These are phyloP conservation scores for Hibiscus mutabilis DNA, from an alignment of 345 rosid genomes.

Conservation along the genomic window DNA sequence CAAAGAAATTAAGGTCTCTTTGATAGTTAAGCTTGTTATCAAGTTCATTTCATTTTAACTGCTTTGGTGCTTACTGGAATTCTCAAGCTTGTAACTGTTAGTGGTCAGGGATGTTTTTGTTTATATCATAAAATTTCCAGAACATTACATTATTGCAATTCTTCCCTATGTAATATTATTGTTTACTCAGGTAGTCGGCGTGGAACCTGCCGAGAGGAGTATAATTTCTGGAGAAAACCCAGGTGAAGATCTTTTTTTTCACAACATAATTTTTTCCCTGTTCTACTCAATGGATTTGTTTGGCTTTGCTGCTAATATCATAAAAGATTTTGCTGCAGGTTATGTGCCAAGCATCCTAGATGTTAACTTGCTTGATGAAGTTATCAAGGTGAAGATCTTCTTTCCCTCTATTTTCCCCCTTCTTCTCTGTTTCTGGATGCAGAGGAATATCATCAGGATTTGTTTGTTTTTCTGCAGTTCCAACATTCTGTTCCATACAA, in stretches of 20 bases:
- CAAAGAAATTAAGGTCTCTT: constrained; percentile 49
- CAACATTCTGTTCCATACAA: background rate
- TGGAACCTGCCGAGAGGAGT: constrained; percentile 95
- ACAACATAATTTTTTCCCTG: background rate
- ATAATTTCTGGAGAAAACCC: constrained; percentile 75
- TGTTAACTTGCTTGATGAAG: constrained; percentile 82
- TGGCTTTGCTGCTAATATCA: constrained; percentile 12
- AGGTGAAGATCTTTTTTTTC: constrained; percentile 37
- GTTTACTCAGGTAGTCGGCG: constrained; percentile 66
- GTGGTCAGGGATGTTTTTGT: background rate
- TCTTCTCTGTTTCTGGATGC: background rate
- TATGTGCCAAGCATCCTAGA: constrained; percentile 70
- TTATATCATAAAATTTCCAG: background rate
- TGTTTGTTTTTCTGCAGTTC: background rate
- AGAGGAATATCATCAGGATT: background rate
- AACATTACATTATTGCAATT: background rate
- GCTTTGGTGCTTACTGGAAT: background rate
- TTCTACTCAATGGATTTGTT: background rate
- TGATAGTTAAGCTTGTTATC: background rate
- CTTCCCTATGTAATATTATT: background rate
- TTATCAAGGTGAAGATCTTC: constrained; percentile 8
- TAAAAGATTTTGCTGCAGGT: constrained; percentile 39
- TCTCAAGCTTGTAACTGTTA: background rate
- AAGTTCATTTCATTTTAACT: background rate
- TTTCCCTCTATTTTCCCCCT: background rate